A percentile compares a stretch with the other conserved stretches of the same genome.
phyloP scores from a whole-genome alignment of 2,329 filamentous ascomycete genomes.

The Didymella pomorum region DNA sequence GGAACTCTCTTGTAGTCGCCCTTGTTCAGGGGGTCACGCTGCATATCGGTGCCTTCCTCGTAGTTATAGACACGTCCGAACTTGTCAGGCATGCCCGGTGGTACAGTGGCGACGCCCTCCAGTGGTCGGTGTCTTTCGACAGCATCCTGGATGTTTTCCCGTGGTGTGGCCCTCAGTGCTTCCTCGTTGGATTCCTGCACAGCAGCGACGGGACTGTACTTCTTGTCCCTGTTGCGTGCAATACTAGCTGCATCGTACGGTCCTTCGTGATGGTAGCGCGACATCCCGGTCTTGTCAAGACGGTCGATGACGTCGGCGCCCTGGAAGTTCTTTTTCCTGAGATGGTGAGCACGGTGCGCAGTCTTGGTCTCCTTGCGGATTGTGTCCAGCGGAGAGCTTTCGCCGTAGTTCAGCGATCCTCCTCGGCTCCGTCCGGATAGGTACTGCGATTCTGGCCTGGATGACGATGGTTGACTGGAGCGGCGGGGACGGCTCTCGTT shows the following conservation, averaged over 20 bases:
- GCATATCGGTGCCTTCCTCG: constrained; percentile 85
- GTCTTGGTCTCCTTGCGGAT: constrained; percentile 68
- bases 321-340: constrained; percentile 70
- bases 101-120: constrained; percentile 79
- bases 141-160: constrained; percentile 78
- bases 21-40: constrained; percentile 72
- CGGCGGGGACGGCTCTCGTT: constrained; percentile 44
- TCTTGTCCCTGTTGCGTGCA: constrained; percentile 72
- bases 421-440: constrained; percentile 47
- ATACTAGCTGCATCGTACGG: constrained; percentile 86
- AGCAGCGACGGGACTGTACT: constrained; percentile 76
- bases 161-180: constrained; percentile 81
- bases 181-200: constrained; percentile 76
- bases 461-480: constrained; percentile 42
- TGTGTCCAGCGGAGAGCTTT: constrained; percentile 73
- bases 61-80: constrained; percentile 78
- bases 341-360: constrained; percentile 72
- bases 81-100: constrained; percentile 73
- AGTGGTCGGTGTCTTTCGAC: constrained; percentile 77
- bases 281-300: constrained; percentile 72
- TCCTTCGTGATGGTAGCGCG: constrained; percentile 84
- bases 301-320: constrained; percentile 81
- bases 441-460: constrained; percentile 38
- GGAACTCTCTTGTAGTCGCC: constrained; percentile 82
- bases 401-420: constrained; percentile 67